Percentiles rank a stretch among this genome's conserved stretches.
These are phyloP conservation scores for Hydnomerulius pinastri DNA, from an alignment of 768 basidiomycete genomes.

Conservation along the genomic window DNA sequence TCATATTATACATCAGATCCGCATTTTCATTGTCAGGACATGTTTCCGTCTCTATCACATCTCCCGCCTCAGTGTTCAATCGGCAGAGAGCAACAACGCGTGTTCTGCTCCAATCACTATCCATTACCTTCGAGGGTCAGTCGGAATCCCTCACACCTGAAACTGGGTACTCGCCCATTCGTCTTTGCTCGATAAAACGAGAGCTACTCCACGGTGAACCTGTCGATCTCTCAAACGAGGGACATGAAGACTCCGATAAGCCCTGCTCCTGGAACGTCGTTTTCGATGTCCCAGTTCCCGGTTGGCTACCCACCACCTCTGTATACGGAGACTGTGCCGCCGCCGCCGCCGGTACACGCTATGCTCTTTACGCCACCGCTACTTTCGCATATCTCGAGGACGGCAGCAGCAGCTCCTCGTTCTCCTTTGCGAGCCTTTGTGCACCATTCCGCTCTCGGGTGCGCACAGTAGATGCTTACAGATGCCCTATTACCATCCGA, in stretches of 20 bases:
- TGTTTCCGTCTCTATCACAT: slow-evolving; percentile 62
- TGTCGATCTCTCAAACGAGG: slow-evolving; percentile 65
- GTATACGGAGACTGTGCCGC: slow-evolving; percentile 42
- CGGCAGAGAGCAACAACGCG: slow-evolving; percentile 47
- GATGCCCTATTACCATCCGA: slow-evolving; percentile 46
- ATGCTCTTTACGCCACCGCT: slow-evolving; percentile 68
- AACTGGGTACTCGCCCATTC: slow-evolving; percentile 67
- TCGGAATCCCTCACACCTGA: slow-evolving; percentile 66
- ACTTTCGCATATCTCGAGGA: slow-evolving; percentile 54
- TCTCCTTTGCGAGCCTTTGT: slow-evolving; percentile 57
- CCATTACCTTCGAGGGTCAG: slow-evolving; percentile 84
- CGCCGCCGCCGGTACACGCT: slow-evolving; percentile 60
- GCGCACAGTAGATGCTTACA: slow-evolving; percentile 41
- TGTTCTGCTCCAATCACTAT: slow-evolving; percentile 66
- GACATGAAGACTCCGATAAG: slow-evolving; percentile 53
- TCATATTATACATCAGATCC: slow-evolving; percentile 49
- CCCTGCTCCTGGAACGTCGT: slow-evolving; percentile 72
- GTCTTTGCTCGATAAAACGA: slow-evolving; percentile 66
- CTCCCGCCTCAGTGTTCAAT: slow-evolving; percentile 58
- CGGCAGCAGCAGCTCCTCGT: slow-evolving; percentile 33
- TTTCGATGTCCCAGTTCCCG: slow-evolving; percentile 84
- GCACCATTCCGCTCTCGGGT: slow-evolving; percentile 52
- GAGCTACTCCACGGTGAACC: slow-evolving; percentile 53
- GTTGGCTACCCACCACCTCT: slow-evolving; percentile 79
- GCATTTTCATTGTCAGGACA: slow-evolving; percentile 88